These are phyloP conservation scores for Penicillium atrosanguineum DNA, from an alignment of 495 filamentous ascomycete genomes.

Conservation along the genomic window DNA sequence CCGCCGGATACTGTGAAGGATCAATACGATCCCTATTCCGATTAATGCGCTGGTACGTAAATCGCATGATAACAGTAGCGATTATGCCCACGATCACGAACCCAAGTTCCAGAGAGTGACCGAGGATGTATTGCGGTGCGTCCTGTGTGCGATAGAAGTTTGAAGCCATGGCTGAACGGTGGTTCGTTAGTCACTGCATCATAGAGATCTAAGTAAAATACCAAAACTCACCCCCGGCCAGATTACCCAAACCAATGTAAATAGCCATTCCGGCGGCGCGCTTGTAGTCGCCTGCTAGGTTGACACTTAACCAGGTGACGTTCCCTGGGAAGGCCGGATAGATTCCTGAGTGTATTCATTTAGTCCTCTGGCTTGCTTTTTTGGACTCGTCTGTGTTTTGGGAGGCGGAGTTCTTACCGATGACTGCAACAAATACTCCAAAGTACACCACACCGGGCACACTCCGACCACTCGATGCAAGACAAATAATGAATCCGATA, in stretches of 20 bases:
- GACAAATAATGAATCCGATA: conserved; percentile 63
- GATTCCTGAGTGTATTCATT: conserved; percentile 23
- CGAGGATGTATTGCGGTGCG: conserved; percentile 61
- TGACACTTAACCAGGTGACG: conserved; percentile 70
- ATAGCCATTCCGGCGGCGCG: conserved; percentile 71
- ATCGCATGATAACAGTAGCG: conserved; percentile 52
- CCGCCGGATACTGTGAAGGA: conserved; percentile 42
- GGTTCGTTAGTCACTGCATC: not conserved
- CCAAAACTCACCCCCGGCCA: conserved; percentile 53
- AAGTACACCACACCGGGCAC: conserved; percentile 68
- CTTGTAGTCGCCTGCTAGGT: conserved; percentile 70
- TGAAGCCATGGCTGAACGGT: conserved; percentile 58
- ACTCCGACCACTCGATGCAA: conserved; percentile 37
- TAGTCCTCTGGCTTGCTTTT: not conserved
- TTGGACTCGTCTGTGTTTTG: not conserved
- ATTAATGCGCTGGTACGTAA: conserved; percentile 62
- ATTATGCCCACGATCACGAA: conserved; percentile 63
- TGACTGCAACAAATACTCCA: conserved; percentile 69
- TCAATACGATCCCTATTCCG: conserved; percentile 52
- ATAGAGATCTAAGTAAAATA: not conserved
- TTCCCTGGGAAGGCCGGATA: conserved; percentile 57
- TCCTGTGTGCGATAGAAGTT: conserved; percentile 73
- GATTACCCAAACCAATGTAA: conserved; percentile 70
- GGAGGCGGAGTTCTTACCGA: conserved; percentile 53
- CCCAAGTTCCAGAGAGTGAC: conserved; percentile 65